Conservation (phyloP, 139 green algal genomes). For the Chlorella sp. region DNA sequence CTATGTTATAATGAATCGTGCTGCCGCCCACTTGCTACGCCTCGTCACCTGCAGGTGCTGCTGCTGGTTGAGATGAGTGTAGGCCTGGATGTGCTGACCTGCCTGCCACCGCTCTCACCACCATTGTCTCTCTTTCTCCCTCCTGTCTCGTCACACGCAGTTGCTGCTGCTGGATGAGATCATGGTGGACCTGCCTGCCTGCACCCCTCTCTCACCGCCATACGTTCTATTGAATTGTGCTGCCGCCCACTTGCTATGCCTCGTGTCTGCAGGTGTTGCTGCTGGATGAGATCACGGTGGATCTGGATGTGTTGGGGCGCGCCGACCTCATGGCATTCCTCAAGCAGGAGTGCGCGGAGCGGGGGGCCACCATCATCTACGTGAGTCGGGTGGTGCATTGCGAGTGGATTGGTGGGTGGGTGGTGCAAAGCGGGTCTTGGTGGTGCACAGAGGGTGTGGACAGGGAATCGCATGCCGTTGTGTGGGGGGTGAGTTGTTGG, state of each 20-base stretch:
- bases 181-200: constrained; percentile 98
- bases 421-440: not conserved
- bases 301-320: constrained; percentile 96
- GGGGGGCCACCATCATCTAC: constrained; percentile 88
- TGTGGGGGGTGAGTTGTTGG: not conserved
- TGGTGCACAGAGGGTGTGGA: not conserved
- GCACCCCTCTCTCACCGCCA: too few species aligned
- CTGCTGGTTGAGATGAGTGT: constrained; percentile 94
- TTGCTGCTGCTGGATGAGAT: constrained; percentile 92
- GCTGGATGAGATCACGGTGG: constrained; percentile 95
- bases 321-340: constrained; percentile 92
- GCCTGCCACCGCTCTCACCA: too few species aligned
- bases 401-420: not conserved
- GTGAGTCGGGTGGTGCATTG: constrained; percentile 17
- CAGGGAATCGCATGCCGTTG: too few species aligned
- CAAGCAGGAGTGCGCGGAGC: constrained; percentile 76
- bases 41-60: not conserved
- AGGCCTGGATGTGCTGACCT: constrained; percentile 97
- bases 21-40: too few species aligned
- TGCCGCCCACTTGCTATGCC: too few species aligned
- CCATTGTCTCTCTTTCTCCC: too few species aligned
- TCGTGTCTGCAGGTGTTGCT: constrained; percentile 74
- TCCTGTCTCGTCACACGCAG: constrained; percentile 27
- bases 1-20: too few species aligned
- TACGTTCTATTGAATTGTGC: too few species aligned